phyloP scores from a whole-genome alignment of 805 yeast genomes.

The Yarrowia porcina region DNA sequence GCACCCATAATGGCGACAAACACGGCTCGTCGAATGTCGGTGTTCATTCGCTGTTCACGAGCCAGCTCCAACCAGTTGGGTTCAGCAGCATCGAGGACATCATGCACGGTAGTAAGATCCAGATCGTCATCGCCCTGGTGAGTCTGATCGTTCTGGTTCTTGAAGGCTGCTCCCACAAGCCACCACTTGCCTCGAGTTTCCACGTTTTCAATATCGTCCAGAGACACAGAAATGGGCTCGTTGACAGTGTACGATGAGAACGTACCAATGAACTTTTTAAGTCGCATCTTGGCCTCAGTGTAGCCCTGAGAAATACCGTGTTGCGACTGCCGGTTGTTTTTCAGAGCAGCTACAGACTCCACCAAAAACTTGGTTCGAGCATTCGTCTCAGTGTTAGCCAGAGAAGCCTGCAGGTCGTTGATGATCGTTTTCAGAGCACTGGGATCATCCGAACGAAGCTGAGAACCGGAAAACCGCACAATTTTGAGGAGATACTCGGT shows the following conservation, averaged over 20 bases:
- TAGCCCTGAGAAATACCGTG: slow-evolving; percentile 33
- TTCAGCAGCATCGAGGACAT: slow-evolving; percentile 61
- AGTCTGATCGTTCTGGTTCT: slow-evolving; percentile 50
- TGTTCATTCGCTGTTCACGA: slow-evolving; percentile 83
- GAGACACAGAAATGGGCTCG: slow-evolving; percentile 81
- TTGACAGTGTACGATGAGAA: slow-evolving; percentile 46
- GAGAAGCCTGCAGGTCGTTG: slow-evolving; percentile 50
- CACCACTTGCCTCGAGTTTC: slow-evolving; percentile 96
- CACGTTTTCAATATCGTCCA: slow-evolving; percentile 74
- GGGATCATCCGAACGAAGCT: slow-evolving; percentile 89
- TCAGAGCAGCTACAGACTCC: slow-evolving; percentile 80
- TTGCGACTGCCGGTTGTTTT: slow-evolving; percentile 72
- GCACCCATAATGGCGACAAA: slow-evolving; percentile 95
- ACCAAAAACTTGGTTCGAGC: slow-evolving; percentile 78
- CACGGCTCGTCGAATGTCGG: slow-evolving; percentile 90
- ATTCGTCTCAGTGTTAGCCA: slow-evolving; percentile 41
- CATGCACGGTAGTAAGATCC: slow-evolving; percentile 47
- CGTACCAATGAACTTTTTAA: slow-evolving; percentile 62
- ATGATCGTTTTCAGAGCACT: slow-evolving; percentile 77
- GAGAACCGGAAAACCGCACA: slow-evolving; percentile 73
- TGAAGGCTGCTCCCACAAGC: slow-evolving; percentile 98
- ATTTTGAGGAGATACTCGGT: slow-evolving; percentile 75
- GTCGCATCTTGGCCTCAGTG: slow-evolving; percentile 54
- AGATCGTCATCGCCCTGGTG: slow-evolving; percentile 41
- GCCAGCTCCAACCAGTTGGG: slow-evolving; percentile 92